These are phyloP conservation scores for Dictyostelium capitatum DNA, from an alignment of 78 protist genomes.

Conservation along the genomic window DNA sequence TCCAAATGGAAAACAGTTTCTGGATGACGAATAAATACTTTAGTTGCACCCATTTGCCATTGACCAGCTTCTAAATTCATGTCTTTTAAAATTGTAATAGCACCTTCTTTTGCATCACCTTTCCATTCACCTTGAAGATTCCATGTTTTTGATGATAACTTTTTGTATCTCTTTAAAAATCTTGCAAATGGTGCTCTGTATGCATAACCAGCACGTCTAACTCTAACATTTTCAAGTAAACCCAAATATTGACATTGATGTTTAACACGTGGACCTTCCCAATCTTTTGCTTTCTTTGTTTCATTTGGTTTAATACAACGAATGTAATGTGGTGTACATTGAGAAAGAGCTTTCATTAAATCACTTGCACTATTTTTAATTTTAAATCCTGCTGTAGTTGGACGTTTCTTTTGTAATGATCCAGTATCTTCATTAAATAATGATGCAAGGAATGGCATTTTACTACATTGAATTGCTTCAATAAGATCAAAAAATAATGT, in stretches of 20 bases:
- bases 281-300: slow-evolving; percentile 67
- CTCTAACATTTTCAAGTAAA: slow-evolving; percentile 95
- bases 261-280: slow-evolving; percentile 80
- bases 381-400: slow-evolving; percentile 93
- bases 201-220: slow-evolving; percentile 97
- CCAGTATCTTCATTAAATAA: slow-evolving; percentile 68
- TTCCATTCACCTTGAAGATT: slow-evolving; percentile 84
- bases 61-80: slow-evolving; percentile 74
- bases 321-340: slow-evolving; percentile 92
- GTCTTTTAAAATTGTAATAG: slow-evolving; percentile 53
- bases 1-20: slow-evolving; percentile 87
- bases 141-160: slow-evolving; percentile 84
- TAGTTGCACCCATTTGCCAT: slow-evolving; percentile 94
- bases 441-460: slow-evolving; percentile 46
- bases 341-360: slow-evolving; percentile 74
- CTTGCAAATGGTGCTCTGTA: slow-evolving; percentile 92
- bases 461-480: slow-evolving; percentile 61
- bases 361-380: slow-evolving; percentile 88
- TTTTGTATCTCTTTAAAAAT: slow-evolving; percentile 89
- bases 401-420: slow-evolving; percentile 83
- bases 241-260: slow-evolving; percentile 95
- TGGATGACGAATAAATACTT: slow-evolving; percentile 93
- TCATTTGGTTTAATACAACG: slow-evolving; percentile 97
- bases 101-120: slow-evolving; percentile 85
- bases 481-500: slow-evolving; percentile 86